Evolutionary conservation across 805 yeast species (phyloP).

Genomic region (Candida pseudoglaebosa): DNA sequence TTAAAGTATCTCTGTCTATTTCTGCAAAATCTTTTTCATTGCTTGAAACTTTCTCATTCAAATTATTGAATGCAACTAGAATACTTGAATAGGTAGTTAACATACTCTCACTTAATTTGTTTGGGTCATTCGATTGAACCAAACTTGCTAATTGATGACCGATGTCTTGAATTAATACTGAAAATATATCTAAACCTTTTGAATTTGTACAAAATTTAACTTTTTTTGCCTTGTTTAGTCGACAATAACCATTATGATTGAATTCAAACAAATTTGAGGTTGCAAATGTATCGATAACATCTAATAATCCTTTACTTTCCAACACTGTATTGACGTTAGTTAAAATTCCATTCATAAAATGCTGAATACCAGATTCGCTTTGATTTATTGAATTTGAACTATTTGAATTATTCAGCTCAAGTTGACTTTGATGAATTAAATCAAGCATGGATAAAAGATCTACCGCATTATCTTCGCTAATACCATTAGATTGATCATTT

Average conservation of each 20-base stretch:
- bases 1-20: slow-evolving; percentile 11
- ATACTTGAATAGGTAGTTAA: slow-evolving; percentile 34
- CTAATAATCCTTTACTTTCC: slow-evolving; percentile 2
- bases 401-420: not conserved
- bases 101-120: slow-evolving; percentile 37
- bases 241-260: slow-evolving; percentile 49
- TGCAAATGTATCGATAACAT: slow-evolving; percentile 41
- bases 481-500: not conserved
- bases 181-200: slow-evolving; percentile 44
- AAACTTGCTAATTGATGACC: slow-evolving; percentile 43
- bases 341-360: not conserved
- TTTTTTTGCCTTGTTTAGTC: slow-evolving; percentile 22
- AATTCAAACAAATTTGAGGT: slow-evolving; percentile 39
- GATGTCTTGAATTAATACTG: slow-evolving; percentile 47
- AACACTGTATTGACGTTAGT: not conserved
- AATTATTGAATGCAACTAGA: slow-evolving; percentile 10
- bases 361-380: slow-evolving; percentile 2
- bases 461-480: slow-evolving; percentile 1
- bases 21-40: slow-evolving; percentile 10
- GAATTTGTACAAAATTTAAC: slow-evolving; percentile 27
- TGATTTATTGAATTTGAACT: not conserved
- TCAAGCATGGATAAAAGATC: slow-evolving; percentile 2
- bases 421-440: slow-evolving; percentile 1
- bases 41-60: slow-evolving; percentile 10
- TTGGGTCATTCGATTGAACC: slow-evolving; percentile 37